Evolutionary conservation across 2,329 filamentous ascomycete genomes (phyloP).

Genomic region (Arthrobotrys sphaeroides): DNA sequence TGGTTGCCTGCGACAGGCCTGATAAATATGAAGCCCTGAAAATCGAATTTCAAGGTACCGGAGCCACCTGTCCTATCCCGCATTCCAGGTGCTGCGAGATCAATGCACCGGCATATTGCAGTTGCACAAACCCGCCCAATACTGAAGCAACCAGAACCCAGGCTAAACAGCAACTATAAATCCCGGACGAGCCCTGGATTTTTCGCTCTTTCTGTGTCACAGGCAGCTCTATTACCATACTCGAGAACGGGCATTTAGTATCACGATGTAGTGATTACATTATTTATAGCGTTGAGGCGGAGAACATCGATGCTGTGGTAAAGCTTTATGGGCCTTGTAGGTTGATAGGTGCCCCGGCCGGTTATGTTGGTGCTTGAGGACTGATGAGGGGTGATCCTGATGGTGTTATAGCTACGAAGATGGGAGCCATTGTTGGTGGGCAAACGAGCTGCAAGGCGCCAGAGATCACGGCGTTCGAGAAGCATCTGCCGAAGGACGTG

Average conservation of each 20-base stretch:
- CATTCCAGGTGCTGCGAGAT: neutral
- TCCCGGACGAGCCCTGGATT: conserved; percentile 1
- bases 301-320: conserved; percentile 86
- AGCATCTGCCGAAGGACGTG: conserved; percentile 84
- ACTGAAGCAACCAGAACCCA: conserved; percentile 37
- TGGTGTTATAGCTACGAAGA: conserved; percentile 77
- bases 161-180: conserved; percentile 24
- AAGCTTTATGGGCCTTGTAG: conserved; percentile 91
- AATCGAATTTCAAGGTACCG: conserved; percentile 80
- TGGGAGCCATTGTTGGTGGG: conserved; percentile 92
- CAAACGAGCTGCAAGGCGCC: conserved; percentile 98
- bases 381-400: neutral
- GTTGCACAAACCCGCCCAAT: conserved; percentile 55
- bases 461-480: conserved; percentile 92
- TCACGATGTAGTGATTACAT: conserved; percentile 97
- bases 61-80: neutral
- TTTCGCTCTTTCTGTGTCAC: conserved; percentile 17
- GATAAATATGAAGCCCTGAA: conserved; percentile 84
- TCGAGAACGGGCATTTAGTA: conserved; percentile 93
- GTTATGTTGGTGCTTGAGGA: neutral
- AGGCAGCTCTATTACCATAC: conserved; percentile 73
- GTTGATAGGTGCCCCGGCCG: conserved; percentile 58
- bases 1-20: conserved; percentile 92
- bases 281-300: conserved; percentile 97
- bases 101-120: neutral